These are phyloP conservation scores for Plenodomus tracheiphilus DNA, from an alignment of 2,329 filamentous ascomycete species.

Conservation along the genomic window DNA sequence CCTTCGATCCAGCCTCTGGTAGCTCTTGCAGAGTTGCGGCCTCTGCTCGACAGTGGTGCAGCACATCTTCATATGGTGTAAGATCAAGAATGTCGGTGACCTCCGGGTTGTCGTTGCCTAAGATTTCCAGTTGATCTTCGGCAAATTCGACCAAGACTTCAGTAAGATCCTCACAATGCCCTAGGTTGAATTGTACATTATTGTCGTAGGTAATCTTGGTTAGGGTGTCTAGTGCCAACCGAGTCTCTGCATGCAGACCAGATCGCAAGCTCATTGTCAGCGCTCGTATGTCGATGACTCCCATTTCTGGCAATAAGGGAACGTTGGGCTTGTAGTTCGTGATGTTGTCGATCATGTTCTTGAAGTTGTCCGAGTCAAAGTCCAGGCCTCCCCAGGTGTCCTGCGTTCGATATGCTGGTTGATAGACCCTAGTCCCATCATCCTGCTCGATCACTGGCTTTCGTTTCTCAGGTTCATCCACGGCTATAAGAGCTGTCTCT, in stretches of 20 bases:
- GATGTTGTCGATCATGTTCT: slow-evolving; percentile 71
- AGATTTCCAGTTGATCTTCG: slow-evolving; percentile 80
- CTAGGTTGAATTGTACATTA: slow-evolving; percentile 36
- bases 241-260: slow-evolving; percentile 86
- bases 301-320: slow-evolving; percentile 75
- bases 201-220: slow-evolving; percentile 65
- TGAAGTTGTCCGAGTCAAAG: slow-evolving; percentile 61
- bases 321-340: slow-evolving; percentile 72
- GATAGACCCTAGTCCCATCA: slow-evolving; percentile 34
- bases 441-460: slow-evolving; percentile 33
- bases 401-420: slow-evolving; percentile 31
- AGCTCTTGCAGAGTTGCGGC: slow-evolving; percentile 72
- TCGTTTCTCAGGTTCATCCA: slow-evolving; percentile 23
- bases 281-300: slow-evolving; percentile 86
- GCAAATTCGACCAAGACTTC: slow-evolving; percentile 89
- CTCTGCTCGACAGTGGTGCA: slow-evolving; percentile 77
- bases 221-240: slow-evolving; percentile 83
- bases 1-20: slow-evolving; percentile 71
- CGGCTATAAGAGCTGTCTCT: slow-evolving; percentile 17
- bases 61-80: slow-evolving; percentile 82
- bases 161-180: slow-evolving; percentile 72
- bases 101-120: slow-evolving; percentile 83
- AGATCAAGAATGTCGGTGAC: slow-evolving; percentile 85
- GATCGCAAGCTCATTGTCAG: slow-evolving; percentile 88
- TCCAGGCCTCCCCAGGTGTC: slow-evolving; percentile 40